A percentile compares a stretch with the other conserved stretches of the same genome.
Evolutionary conservation across 202 grass and related monocot genomes (phyloP).

Genomic region (Sporobolus alterniflorus): DNA sequence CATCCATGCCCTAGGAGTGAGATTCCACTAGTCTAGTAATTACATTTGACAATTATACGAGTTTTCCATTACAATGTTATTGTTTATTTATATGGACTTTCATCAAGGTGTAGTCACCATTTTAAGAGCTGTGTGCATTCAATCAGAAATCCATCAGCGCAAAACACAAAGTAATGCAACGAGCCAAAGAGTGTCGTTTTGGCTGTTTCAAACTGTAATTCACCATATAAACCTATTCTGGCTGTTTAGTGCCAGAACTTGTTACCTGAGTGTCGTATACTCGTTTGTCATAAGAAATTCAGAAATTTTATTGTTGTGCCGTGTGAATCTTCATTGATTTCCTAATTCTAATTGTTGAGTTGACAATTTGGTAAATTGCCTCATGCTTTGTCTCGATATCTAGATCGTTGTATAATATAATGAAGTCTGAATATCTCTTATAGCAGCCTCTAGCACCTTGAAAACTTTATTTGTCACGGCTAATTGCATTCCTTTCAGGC

Average conservation of each 20-base stretch:
- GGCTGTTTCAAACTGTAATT: not conserved
- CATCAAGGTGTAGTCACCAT: not conserved
- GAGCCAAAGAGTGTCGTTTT: not conserved
- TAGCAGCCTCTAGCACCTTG: slow-evolving; percentile 9
- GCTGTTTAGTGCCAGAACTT: not conserved
- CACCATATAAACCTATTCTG: slow-evolving; percentile 7
- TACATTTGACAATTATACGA: not conserved
- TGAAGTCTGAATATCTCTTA: slow-evolving; percentile 17
- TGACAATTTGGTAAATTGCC: slow-evolving; percentile 3
- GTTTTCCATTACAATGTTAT: not conserved
- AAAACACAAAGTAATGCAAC: slow-evolving; percentile 2
- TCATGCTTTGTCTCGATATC: slow-evolving; percentile 28
- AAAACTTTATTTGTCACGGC: slow-evolving; percentile 10
- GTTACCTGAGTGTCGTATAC: not conserved
- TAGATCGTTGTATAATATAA: not conserved
- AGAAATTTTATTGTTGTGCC: not conserved
- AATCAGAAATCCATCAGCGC: not conserved
- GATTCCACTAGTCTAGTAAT: not conserved
- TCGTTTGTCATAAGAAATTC: not conserved
- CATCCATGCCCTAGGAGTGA: not conserved
- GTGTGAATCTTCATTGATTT: slow-evolving; percentile 18
- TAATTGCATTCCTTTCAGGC: slow-evolving; percentile 58
- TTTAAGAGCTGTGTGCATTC: not conserved
- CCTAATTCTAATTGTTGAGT: slow-evolving; percentile 4
- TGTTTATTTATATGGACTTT: not conserved